Base-by-base conservation (phyloP, 2,329 filamentous ascomycete species). In the Arthroderma sp. region DNA sequence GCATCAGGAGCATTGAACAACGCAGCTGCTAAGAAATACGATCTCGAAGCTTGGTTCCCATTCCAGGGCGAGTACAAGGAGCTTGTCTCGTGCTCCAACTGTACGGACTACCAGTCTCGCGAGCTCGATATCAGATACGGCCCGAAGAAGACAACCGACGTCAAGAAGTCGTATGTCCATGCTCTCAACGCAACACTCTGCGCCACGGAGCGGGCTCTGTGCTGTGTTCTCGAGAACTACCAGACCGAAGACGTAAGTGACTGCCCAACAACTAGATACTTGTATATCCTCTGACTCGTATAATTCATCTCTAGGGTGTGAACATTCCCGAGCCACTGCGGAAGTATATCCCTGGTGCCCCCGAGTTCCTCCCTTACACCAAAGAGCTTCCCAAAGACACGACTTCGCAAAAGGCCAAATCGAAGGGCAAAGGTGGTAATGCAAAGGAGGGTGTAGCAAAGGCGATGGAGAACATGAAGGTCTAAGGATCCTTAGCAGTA, bases 31-130 rank as follows among this genome's bases (percentile, higher is more conserved):
- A 95, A 94, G 75, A 98, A 98, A 68, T 88, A 82, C 62, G 91
- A 98, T 59, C 74, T 98, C 22, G 91, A 98, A 64, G 89, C 91
- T 2, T 94, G 87, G 86, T 94, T 94, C 65, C 87, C 86, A 10
- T 93, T 84, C 73, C 88, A 96, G 65, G 83, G 83, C 56, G 91
- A 96, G 67, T 98, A 96, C 75, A 96, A 96, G 70, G 91, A 96
- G 69, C 77, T 98, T 29, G 91, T 96, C 42, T 94, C 86, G 15
- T 94, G 88, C 75, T 94, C 86, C 50, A 98, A 98, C 70, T 98
- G 91, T 72, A 94, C 86, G 38, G 89, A 96, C 63, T 96, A 96
- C 71, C 91, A 98, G 71, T 87, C 86, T 27, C 78, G 91, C 46
- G 88, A 87, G 54, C 75, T 98, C 8, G 89, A 96, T 65, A 94